phyloP scores from a whole-genome alignment of 2,329 filamentous ascomycete genomes.

The Penicillium griseofulvum region DNA sequence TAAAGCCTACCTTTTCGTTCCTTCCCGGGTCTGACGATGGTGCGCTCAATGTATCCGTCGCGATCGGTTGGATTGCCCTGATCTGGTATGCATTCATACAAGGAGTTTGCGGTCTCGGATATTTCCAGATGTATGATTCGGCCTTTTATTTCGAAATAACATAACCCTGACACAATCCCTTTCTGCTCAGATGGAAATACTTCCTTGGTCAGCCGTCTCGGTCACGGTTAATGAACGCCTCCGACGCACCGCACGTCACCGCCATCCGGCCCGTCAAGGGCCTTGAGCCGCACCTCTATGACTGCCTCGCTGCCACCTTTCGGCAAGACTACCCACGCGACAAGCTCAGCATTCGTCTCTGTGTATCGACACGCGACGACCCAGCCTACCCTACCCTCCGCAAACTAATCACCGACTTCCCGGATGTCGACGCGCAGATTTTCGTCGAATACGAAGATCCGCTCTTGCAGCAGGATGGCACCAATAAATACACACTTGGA shows the following conservation, averaged over 20 bases:
- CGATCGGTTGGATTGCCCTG: slow-evolving; percentile 48
- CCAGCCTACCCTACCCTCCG: slow-evolving; percentile 73
- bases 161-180: slow-evolving; percentile 11
- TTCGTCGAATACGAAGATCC: slow-evolving; percentile 82
- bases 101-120: slow-evolving; percentile 57
- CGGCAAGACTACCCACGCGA: slow-evolving; percentile 74
- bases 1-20: slow-evolving; percentile 25
- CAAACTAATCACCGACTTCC: slow-evolving; percentile 70
- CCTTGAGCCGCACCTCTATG: slow-evolving; percentile 83
- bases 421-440: slow-evolving; percentile 66
- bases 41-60: slow-evolving; percentile 37
- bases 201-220: slow-evolving; percentile 49
- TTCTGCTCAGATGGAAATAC: slow-evolving; percentile 50
- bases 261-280: slow-evolving; percentile 92
- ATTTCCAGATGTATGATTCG: slow-evolving; percentile 54
- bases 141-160: neutral
- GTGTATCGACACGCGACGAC: slow-evolving; percentile 71
- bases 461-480: slow-evolving; percentile 56
- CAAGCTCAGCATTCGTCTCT: slow-evolving; percentile 77
- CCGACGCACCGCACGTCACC: slow-evolving; percentile 74
- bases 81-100: slow-evolving; percentile 58
- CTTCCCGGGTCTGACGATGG: slow-evolving; percentile 28
- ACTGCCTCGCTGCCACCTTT: slow-evolving; percentile 85
- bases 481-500: slow-evolving; percentile 62
- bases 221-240: slow-evolving; percentile 39